phyloP scores from a whole-genome alignment of 169 alveolate species.

The Cryptosporidium tyzzeri region DNA sequence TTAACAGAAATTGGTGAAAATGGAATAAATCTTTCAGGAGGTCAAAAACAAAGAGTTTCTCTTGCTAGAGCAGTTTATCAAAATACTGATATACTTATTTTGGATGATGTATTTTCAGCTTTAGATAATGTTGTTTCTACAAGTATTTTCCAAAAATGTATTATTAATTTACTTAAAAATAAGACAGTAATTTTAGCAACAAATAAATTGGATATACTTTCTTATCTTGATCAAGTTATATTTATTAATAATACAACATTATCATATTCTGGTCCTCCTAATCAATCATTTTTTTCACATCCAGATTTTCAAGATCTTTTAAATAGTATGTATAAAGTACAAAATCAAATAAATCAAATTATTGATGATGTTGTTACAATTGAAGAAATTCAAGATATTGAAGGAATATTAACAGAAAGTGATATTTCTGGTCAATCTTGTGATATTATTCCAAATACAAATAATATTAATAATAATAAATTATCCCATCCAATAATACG shows the following conservation, averaged over 20 bases:
- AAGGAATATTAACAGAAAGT: neutral
- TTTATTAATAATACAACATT: conserved; percentile 38
- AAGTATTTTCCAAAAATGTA: conserved; percentile 78
- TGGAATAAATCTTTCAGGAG: conserved; percentile 87
- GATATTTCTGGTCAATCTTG: neutral
- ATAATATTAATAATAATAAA: too few species aligned
- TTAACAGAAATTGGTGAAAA: conserved; percentile 86
- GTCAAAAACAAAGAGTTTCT: conserved; percentile 85
- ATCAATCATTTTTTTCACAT: conserved; percentile 14
- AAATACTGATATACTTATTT: conserved; percentile 81
- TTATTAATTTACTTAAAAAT: conserved; percentile 37
- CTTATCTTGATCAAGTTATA: conserved; percentile 38
- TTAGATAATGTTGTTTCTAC: conserved; percentile 84
- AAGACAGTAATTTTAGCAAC: conserved; percentile 79
- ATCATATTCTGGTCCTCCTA: conserved; percentile 59
- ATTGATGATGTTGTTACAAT: conserved; percentile 66
- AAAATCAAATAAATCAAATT: conserved; percentile 34
- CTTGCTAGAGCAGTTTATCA: conserved; percentile 88
- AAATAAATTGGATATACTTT: conserved; percentile 71
- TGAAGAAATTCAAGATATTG: conserved; percentile 66
- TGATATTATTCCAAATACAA: neutral
- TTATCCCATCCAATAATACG: neutral
- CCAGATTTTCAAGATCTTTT: conserved; percentile 52
- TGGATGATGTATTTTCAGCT: conserved; percentile 88
- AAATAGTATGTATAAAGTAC: conserved; percentile 49